Evolutionary conservation across 2,329 filamentous ascomycete species (phyloP), one percentile per base, ranked within the genome.

Genomic region (Paraphaeosphaeria minitans): DNA sequence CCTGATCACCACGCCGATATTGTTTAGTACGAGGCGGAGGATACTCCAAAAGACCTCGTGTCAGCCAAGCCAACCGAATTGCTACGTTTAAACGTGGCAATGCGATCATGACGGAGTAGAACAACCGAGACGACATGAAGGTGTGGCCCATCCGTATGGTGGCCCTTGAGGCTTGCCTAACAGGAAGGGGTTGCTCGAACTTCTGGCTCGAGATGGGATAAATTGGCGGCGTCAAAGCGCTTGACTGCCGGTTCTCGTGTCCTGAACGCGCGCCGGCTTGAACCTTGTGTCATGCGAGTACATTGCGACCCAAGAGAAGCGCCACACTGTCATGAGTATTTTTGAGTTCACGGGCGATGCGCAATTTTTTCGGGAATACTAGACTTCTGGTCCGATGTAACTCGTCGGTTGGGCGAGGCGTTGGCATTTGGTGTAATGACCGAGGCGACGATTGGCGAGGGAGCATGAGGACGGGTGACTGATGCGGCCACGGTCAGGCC

Each of bases 281-380:
- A 99, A 98, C 77, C 84, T 99, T 31, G 95, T 98, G 33, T 96
- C 93, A 0, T 98, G 97, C 79, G 94, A 99, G 78, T 99, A 98
- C 81, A 97, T 99, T 66, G 94, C 94, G 27, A 92, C 91, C 3
- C 94, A 98, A 75, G 87, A 91, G 68, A 88, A 96, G 73, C 89
- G 92, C 53, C 92, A 98, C 74, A 95, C 95, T 59, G 90, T 92
- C 61, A 89, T 99, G 86, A 93, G 1, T 37, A 5, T 14, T 37
- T 37, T 37, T 12, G 95, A 99, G 76, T 98, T 99, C 74, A 93
- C 95, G 0, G 95, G 95, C 45, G 95, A 94, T 9, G 94, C 95
- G 0, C 95, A 98, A 78, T 95, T 90, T 62, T 84, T 99, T 6
- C 35, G n/a, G 37, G 37, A 6, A 4, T 1, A 16, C 4, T 6